These are phyloP conservation scores for Cocos nucifera DNA, from an alignment of 176 grass and related monocot genomes.

Conservation along the genomic window DNA sequence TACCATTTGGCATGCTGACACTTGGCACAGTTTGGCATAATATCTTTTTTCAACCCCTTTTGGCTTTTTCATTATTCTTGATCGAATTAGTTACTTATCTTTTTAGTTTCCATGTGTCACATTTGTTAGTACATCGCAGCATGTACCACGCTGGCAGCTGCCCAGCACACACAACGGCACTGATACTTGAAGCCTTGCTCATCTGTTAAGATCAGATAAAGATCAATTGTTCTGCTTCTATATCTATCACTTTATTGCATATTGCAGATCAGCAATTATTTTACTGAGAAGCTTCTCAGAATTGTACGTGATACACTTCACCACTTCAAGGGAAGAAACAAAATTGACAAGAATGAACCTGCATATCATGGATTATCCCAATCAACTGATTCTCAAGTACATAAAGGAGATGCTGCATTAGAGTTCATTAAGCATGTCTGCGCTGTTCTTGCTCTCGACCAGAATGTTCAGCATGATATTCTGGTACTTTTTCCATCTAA, in stretches of 20 bases:
- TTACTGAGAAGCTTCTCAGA: slow-evolving; percentile 80
- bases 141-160: too few species aligned
- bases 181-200: too few species aligned
- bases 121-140: too few species aligned
- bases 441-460: slow-evolving; percentile 83
- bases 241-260: neutral
- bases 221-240: too few species aligned
- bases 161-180: too few species aligned
- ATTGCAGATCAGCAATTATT: slow-evolving; percentile 85
- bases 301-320: slow-evolving; percentile 69
- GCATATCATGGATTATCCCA: slow-evolving; percentile 23
- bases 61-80: too few species aligned
- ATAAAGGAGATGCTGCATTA: slow-evolving; percentile 76
- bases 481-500: slow-evolving; percentile 47
- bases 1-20: too few species aligned
- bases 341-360: slow-evolving; percentile 28
- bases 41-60: too few species aligned
- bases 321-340: slow-evolving; percentile 68
- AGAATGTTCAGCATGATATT: slow-evolving; percentile 92
- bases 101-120: too few species aligned
- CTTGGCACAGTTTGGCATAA: too few species aligned
- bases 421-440: slow-evolving; percentile 96
- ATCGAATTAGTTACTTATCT: too few species aligned
- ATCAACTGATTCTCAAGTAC: slow-evolving; percentile 20
- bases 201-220: too few species aligned